Conservation (phyloP, 75 land plant species). For the Picea glauca region DNA sequence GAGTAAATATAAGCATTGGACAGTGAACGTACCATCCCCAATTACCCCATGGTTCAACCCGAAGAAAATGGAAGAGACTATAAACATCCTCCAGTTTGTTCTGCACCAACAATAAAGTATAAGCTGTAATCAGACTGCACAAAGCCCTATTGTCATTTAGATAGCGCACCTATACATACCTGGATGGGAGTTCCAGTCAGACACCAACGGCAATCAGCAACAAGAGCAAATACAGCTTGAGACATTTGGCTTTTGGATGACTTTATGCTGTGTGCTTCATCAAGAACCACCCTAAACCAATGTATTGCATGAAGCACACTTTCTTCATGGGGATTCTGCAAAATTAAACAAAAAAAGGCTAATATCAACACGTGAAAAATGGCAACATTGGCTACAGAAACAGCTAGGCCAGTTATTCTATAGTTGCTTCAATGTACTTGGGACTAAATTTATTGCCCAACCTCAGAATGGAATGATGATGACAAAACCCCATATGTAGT, state of each 20-base stretch:
- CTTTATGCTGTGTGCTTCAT: slow-evolving; percentile 93
- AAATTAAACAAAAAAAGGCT: not conserved
- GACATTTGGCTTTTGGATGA: slow-evolving; percentile 46
- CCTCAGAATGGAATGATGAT: slow-evolving; percentile 36
- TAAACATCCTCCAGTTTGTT: slow-evolving; percentile 92
- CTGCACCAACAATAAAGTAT: slow-evolving; percentile 30
- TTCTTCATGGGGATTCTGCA: slow-evolving; percentile 25
- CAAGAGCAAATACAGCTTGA: slow-evolving; percentile 61
- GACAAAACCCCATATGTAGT: slow-evolving; percentile 81
- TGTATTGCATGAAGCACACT: slow-evolving; percentile 67
- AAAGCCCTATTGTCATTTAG: not conserved
- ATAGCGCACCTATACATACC: slow-evolving; percentile 28
- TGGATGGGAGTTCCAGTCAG: slow-evolving; percentile 93
- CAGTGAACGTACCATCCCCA: not conserved
- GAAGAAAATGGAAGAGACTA: slow-evolving; percentile 86
- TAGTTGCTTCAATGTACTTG: not conserved
- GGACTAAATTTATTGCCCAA: not conserved
- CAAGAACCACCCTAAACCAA: slow-evolving; percentile 86
- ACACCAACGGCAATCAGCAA: slow-evolving; percentile 82
- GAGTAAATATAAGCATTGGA: no score
- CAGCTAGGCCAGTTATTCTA: not conserved
- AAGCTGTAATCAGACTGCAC: not conserved
- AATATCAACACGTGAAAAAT: not conserved
- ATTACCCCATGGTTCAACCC: slow-evolving; percentile 87
- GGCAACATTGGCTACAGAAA: not conserved